A percentile compares a stretch with the other conserved stretches of the same genome.
Conservation (phyloP, 1,284 basidiomycete species). For the Ganoderma sinense region DNA sequence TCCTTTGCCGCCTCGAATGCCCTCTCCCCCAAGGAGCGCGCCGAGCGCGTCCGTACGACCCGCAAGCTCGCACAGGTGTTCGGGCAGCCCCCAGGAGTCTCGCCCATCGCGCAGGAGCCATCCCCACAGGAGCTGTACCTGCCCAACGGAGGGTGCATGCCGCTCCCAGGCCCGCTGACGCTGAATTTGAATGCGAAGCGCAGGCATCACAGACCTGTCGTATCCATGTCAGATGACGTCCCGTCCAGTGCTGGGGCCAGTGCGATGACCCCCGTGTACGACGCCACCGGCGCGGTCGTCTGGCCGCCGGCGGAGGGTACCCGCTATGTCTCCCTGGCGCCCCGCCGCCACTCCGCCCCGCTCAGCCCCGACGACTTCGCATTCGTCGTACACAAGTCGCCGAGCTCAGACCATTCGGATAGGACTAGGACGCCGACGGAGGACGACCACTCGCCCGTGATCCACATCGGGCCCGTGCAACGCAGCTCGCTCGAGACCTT, state of each 20-base stretch:
- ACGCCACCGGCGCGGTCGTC: conserved; percentile 14
- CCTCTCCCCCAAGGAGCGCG: conserved; percentile 70
- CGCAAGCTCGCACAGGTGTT: conserved; percentile 83
- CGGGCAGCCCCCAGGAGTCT: conserved; percentile 63
- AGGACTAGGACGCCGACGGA: conserved; percentile 7
- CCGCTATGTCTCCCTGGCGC: conserved; percentile 38
- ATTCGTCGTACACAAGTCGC: conserved; percentile 31
- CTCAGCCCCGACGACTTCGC: conserved; percentile 45
- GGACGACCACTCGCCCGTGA: conserved; percentile 24
- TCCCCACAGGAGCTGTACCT: conserved; percentile 24
- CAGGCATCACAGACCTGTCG: conserved; percentile 46
- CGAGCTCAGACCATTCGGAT: not conserved
- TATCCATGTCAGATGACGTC: conserved; percentile 49
- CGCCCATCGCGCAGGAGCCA: conserved; percentile 26
- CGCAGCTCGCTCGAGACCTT: conserved; percentile 18
- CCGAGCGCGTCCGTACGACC: conserved; percentile 74
- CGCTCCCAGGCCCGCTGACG: conserved; percentile 20
- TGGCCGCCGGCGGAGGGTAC: conserved; percentile 47
- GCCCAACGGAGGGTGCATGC: conserved; percentile 25
- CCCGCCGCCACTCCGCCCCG: conserved; percentile 63
- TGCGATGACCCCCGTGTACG: conserved; percentile 21
- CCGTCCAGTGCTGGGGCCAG: conserved; percentile 1
- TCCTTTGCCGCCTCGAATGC: conserved; percentile 65
- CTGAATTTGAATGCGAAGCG: conserved; percentile 31
- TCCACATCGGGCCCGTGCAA: conserved; percentile 37